These are phyloP conservation scores for Hippophae rhamnoides DNA, from an alignment of 306 rosid genomes.

Conservation along the genomic window DNA sequence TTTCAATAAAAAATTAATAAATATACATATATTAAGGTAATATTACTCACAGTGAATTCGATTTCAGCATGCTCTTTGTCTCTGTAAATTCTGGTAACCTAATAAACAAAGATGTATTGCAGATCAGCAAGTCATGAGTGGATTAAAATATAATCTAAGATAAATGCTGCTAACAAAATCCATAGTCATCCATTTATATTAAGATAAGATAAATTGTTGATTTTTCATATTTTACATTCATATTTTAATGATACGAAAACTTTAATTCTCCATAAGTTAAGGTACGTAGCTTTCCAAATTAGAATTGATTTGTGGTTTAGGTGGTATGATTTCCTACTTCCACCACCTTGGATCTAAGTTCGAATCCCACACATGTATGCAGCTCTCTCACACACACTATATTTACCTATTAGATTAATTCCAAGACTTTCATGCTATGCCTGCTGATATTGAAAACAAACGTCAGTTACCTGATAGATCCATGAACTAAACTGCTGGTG, in stretches of 20 bases:
- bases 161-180: background rate
- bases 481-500: slow-evolving; percentile 65
- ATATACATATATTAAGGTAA: background rate
- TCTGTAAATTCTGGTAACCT: slow-evolving; percentile 77
- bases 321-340: too few relatives aligned
- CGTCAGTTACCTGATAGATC: slow-evolving; percentile 66
- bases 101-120: slow-evolving; percentile 7
- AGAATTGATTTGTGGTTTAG: too few relatives aligned
- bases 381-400: too few relatives aligned
- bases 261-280: too few relatives aligned
- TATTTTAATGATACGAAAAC: too few relatives aligned
- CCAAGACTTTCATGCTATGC: too few relatives aligned
- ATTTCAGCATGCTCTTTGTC: slow-evolving; percentile 84
- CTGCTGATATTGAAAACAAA: slow-evolving; percentile 3
- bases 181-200: too few relatives aligned
- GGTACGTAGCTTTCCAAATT: too few relatives aligned
- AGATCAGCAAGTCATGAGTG: slow-evolving; percentile 3
- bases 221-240: too few relatives aligned
- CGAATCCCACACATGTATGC: too few relatives aligned
- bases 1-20: background rate
- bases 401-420: too few relatives aligned
- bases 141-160: background rate
- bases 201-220: background rate
- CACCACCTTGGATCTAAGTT: too few relatives aligned
- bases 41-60: slow-evolving; percentile 69